Evolutionary conservation across 2,329 filamentous ascomycete species (phyloP).

Genomic region (Coleophoma eucalyptorum): DNA sequence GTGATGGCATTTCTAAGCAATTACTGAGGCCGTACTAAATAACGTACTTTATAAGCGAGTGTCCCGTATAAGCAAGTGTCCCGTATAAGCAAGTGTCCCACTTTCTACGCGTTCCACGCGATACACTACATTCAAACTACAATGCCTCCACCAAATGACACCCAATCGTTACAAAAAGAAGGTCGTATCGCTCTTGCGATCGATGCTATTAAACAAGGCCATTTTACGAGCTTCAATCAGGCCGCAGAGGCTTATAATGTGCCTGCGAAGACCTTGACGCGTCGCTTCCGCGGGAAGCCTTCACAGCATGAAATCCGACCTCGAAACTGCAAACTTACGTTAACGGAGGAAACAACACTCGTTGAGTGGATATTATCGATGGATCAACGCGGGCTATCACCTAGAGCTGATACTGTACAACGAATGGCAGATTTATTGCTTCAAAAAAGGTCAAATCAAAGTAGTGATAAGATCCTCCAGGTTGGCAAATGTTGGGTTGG

Average conservation of each 20-base stretch:
- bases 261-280: neutral
- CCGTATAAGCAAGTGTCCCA: neutral
- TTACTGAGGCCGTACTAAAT: neutral
- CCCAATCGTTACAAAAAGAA: neutral
- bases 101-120: neutral
- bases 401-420: constrained; percentile 5
- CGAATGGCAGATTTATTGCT: constrained; percentile 7
- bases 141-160: neutral
- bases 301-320: neutral
- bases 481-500: constrained; percentile 6
- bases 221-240: neutral
- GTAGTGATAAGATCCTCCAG: neutral
- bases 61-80: neutral
- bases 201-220: neutral
- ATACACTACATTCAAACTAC: neutral
- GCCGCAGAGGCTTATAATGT: neutral
- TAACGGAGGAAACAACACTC: constrained; percentile 4
- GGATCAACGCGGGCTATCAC: constrained; percentile 5
- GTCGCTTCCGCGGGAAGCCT: neutral
- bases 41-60: neutral
- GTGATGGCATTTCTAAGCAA: too few species aligned
- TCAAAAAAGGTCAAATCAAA: neutral
- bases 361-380: constrained; percentile 7
- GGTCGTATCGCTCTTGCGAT: neutral
- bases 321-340: neutral